Percentiles rank a stretch among this genome's conserved stretches.
These are phyloP conservation scores for Saccharomyces uvarum DNA, from an alignment of 1,139 yeast species.

Conservation along the genomic window DNA sequence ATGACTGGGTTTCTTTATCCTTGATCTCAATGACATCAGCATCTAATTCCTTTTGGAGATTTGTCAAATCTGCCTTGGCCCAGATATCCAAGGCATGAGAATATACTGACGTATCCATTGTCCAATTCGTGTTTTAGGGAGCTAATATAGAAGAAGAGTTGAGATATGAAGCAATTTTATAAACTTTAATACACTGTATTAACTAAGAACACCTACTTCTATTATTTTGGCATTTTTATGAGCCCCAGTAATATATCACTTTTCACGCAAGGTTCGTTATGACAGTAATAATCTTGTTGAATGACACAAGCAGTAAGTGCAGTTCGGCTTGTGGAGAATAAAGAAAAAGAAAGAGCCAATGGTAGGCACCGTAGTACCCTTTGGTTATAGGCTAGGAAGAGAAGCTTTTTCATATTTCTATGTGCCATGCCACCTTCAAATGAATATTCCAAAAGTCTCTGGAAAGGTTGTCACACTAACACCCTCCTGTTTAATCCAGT, in stretches of 20 bases:
- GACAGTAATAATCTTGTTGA: background rate
- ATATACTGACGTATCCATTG: conserved; percentile 34
- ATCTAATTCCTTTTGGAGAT: conserved; percentile 65
- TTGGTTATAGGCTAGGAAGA: background rate
- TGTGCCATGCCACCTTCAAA: too few relatives aligned
- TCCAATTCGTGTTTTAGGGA: background rate
- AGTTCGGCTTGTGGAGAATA: background rate
- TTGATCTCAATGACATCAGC: conserved; percentile 66
- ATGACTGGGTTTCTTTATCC: conserved; percentile 58
- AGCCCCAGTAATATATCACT: background rate
- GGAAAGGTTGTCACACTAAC: too few relatives aligned
- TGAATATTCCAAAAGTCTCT: too few relatives aligned
- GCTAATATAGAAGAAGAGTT: background rate
- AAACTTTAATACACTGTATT: background rate
- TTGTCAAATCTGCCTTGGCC: conserved; percentile 65
- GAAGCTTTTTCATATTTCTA: background rate
- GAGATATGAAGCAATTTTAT: background rate
- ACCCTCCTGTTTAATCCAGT: too few relatives aligned
- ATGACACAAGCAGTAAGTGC: background rate
- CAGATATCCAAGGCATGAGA: conserved; percentile 67
- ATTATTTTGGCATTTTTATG: background rate
- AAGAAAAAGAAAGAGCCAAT: background rate
- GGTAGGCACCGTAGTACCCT: background rate
- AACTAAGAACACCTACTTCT: background rate
- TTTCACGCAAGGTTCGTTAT: background rate